Evolutionary conservation across 2,329 filamentous ascomycete species (phyloP).

Genomic region (Stagonosporopsis vannaccii): DNA sequence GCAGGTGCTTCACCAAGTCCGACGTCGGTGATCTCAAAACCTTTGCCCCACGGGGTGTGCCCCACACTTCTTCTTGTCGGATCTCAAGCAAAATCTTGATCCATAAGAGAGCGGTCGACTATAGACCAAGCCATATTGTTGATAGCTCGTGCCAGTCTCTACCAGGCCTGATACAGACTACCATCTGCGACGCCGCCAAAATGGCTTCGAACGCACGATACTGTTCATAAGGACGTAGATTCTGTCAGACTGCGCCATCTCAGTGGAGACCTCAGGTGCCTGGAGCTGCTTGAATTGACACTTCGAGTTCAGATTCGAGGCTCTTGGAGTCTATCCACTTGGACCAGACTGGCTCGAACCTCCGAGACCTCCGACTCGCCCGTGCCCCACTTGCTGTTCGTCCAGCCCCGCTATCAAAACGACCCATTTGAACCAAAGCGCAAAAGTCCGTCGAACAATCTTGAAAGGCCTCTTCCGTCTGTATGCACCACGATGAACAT

Average conservation of each 20-base stretch:
- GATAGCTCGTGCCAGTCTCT: too few species aligned
- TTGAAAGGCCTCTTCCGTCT: background rate
- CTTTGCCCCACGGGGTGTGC: background rate
- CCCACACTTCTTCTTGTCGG: background rate
- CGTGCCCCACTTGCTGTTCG: conserved; percentile 18
- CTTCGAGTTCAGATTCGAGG: background rate
- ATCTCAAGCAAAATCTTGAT: background rate
- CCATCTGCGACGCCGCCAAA: too few species aligned
- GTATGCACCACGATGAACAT: conserved; percentile 23
- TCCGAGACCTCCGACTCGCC: conserved; percentile 21
- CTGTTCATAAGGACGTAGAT: too few species aligned
- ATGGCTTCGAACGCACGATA: too few species aligned
- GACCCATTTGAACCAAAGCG: background rate
- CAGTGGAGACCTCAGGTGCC: too few species aligned
- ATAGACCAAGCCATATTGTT: too few species aligned
- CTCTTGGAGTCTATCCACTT: too few species aligned
- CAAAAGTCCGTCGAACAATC: background rate
- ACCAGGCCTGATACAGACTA: too few species aligned
- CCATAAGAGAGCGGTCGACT: too few species aligned
- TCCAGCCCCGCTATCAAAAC: conserved; percentile 20
- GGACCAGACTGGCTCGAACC: conserved; percentile 22
- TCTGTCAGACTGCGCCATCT: too few species aligned
- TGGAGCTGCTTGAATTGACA: background rate
- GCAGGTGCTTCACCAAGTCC: background rate
- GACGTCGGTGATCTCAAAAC: background rate